Percentiles rank a stretch among this genome's conserved stretches.
Evolutionary conservation across 2,329 filamentous ascomycete species (phyloP).

Genomic region (Bipolaris zeicola): DNA sequence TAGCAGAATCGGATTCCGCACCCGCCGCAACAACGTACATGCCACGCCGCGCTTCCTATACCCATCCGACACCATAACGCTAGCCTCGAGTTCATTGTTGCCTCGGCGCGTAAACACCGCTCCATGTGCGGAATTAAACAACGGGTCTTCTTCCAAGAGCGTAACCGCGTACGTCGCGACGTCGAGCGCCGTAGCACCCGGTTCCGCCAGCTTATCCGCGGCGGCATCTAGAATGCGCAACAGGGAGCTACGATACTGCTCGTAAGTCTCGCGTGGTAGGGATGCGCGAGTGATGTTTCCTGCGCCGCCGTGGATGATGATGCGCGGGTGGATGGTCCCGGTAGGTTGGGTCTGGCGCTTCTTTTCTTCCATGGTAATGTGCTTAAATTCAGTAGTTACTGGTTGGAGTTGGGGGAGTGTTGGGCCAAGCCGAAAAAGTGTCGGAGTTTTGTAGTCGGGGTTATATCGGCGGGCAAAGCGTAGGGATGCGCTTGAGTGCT

Average conservation of each 20-base stretch:
- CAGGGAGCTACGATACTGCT: conserved; percentile 48
- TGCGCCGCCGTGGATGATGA: conserved; percentile 57
- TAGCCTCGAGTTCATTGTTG: conserved; percentile 83
- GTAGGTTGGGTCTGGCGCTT: neutral
- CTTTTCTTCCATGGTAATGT: too few relatives aligned
- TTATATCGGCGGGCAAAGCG: neutral
- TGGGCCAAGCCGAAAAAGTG: too few relatives aligned
- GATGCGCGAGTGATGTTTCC: conserved; percentile 54
- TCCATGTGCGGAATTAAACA: conserved; percentile 85
- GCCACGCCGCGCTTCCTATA: conserved; percentile 77
- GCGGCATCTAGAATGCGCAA: conserved; percentile 42
- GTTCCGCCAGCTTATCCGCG: conserved; percentile 31
- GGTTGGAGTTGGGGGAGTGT: too few relatives aligned
- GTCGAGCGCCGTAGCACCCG: conserved; percentile 67
- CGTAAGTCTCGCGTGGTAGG: conserved; percentile 45
- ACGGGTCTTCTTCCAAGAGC: conserved; percentile 75
- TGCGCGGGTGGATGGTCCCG: conserved; percentile 44
- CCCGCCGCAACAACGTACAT: conserved; percentile 71
- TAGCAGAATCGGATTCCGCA: conserved; percentile 80
- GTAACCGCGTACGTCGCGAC: conserved; percentile 76
- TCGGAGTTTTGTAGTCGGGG: too few relatives aligned
- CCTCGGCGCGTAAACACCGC: conserved; percentile 86
- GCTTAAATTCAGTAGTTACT: too few relatives aligned
- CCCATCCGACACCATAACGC: conserved; percentile 80
- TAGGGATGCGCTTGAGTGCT: neutral